Evolutionary conservation across 1,139 yeast species (phyloP).

Genomic region (Yamadazyma sp.): DNA sequence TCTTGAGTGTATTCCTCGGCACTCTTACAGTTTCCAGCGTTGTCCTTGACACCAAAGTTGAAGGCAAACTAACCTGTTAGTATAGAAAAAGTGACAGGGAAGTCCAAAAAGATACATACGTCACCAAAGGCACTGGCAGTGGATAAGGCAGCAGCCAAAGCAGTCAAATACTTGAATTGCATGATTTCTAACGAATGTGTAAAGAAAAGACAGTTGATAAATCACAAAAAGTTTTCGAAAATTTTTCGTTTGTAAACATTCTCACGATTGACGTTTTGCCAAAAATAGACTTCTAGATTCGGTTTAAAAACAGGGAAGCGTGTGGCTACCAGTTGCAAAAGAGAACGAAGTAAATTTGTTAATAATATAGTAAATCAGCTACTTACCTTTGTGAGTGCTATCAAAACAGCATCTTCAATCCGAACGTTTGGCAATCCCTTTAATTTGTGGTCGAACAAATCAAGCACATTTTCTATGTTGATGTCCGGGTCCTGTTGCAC

Average conservation of each 20-base stretch:
- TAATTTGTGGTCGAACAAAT: slow-evolving; percentile 68
- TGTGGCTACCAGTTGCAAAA: not conserved
- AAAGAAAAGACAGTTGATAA: slow-evolving; percentile 4
- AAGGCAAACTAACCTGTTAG: slow-evolving; percentile 51
- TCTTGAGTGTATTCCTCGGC: slow-evolving; percentile 67
- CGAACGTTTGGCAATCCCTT: slow-evolving; percentile 56
- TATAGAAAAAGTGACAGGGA: not conserved
- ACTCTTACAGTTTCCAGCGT: slow-evolving; percentile 69
- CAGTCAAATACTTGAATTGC: slow-evolving; percentile 43
- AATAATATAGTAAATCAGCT: too few relatives aligned
- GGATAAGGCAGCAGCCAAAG: slow-evolving; percentile 37
- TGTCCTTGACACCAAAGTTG: slow-evolving; percentile 77
- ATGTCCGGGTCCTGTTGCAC: slow-evolving; percentile 50
- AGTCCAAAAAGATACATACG: slow-evolving; percentile 28
- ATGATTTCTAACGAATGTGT: slow-evolving; percentile 22
- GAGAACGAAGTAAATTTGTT: too few relatives aligned
- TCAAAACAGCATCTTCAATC: slow-evolving; percentile 69
- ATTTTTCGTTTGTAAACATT: slow-evolving; percentile 18
- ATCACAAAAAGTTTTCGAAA: slow-evolving; percentile 9
- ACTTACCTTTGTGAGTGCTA: slow-evolving; percentile 51
- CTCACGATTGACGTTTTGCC: slow-evolving; percentile 8
- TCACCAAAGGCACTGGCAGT: slow-evolving; percentile 45
- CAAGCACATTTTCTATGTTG: slow-evolving; percentile 54
- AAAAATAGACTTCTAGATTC: slow-evolving; percentile 17
- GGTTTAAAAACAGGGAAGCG: not conserved